Evolutionary conservation across 2,329 filamentous ascomycete genomes (phyloP), one percentile per base, ranked within the genome.

Genomic region (Raffaelea albimanens): DNA sequence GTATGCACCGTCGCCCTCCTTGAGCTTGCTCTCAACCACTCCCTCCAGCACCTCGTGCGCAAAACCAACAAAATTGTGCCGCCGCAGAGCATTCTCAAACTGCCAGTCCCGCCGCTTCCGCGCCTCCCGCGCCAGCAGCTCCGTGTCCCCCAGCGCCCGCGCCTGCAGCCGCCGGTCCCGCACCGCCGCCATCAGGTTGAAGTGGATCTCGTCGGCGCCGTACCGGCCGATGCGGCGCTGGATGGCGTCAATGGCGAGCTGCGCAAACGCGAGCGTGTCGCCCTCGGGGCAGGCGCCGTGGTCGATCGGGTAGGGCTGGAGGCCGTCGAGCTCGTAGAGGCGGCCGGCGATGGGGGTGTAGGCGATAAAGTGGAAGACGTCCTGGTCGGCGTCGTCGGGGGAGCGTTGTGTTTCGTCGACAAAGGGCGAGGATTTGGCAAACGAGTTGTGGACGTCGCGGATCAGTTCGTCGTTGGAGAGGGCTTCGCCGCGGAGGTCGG

Each of bases 321-420:
- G 73, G 18, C 93, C 93, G 66, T 98, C 93, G 45, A 98, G 77
- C 69, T 98, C 93, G 72, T 96, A 98, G 47, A 98, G 75, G 4
- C 71, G 80, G 55, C 83, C 84, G 61, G 84, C 78, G 56, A 95
- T 75, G 46, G 83, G 78, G 9, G 88, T 90, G 68, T 98, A 98
- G 29, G 90, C 93, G 59, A 98, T 89, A 66, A 98, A 98, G 70
- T 98, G 93, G 69, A 94, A 98, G 23, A 91, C 87, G 61, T 97
- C 93, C 59, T 95, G 89, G n/a, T 80, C 79, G 46, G 76, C 78
- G 14, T 78, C 77, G 46, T 76, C 78, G 14, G 78, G 77, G 11
- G 80, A 71, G 11, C 83, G 78, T 56, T 84, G 79, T 52, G 88
- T 94, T 75, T 98, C 93, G 64, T 95, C 89, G 46, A 87, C 82